phyloP scores from a whole-genome alignment of 768 basidiomycete species.

The Tremella yokohamensis region DNA sequence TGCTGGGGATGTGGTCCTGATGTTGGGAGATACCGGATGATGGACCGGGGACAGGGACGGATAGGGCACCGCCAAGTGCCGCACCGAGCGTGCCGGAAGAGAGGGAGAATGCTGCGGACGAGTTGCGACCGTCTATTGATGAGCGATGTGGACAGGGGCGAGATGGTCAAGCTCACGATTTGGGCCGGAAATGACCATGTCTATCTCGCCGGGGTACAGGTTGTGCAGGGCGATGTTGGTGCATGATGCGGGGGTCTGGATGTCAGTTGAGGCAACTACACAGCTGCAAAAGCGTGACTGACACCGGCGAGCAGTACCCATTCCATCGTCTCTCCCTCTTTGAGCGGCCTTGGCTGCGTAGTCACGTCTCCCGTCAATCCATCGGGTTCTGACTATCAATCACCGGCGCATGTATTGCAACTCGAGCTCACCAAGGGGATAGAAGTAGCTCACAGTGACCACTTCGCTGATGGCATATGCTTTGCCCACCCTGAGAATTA shows the following conservation, averaged over 20 bases:
- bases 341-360: slow-evolving; percentile 61
- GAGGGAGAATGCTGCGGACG: slow-evolving; percentile 74
- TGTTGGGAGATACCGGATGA: slow-evolving; percentile 28
- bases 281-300: slow-evolving; percentile 27
- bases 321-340: slow-evolving; percentile 74
- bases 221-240: slow-evolving; percentile 88
- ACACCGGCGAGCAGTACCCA: slow-evolving; percentile 84
- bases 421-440: slow-evolving; percentile 41
- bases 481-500: slow-evolving; percentile 47
- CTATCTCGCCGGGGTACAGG: slow-evolving; percentile 74
- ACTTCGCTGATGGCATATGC: slow-evolving; percentile 49
- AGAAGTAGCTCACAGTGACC: slow-evolving; percentile 50
- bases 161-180: slow-evolving; percentile 35
- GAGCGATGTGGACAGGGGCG: not conserved
- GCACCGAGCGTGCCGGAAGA: slow-evolving; percentile 93
- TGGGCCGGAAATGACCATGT: slow-evolving; percentile 62
- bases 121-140: slow-evolving; percentile 50
- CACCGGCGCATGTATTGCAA: too few relatives aligned
- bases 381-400: slow-evolving; percentile 37
- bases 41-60: slow-evolving; percentile 51
- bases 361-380: slow-evolving; percentile 63
- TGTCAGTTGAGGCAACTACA: not conserved
- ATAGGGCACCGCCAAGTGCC: slow-evolving; percentile 64
- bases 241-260: slow-evolving; percentile 68
- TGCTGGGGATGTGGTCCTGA: slow-evolving; percentile 57